Base-by-base conservation (phyloP, 164 flowering plant species). In the Kingdonia uniflora region DNA sequence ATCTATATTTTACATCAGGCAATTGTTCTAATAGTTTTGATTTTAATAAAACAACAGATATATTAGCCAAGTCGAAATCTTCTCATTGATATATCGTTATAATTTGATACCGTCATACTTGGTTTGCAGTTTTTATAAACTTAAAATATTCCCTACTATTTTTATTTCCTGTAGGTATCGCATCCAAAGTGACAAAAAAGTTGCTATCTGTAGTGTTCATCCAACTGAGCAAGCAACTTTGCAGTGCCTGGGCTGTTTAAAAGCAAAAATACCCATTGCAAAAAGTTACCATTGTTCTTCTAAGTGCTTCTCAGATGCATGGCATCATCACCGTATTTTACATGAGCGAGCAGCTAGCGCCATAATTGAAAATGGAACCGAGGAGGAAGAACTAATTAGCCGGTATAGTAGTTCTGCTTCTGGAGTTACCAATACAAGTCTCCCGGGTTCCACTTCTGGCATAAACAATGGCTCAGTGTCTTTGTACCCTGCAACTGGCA, bases 331-430 rank as follows among this genome's bases (percentile, higher is more conserved):
- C 66, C 95, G 95, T 63, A 78, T 68, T 61, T 61, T 87, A 40
- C 98, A 91, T 72, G 98, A 91, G 4, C 90, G 90, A 48, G 98
- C 97, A 23, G 84, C 92, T 25, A 83, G 76, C 75, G 85, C 95
- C 60, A 73, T 74, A 8, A 84, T 76, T 65, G 94, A 88, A 59
- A 87, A 80, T 76, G 94, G 88, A 45, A 74, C 72, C 42, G 96
- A 88, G 60, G 99, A 92, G 80, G 65, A 87, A 80, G 98, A 85
- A 74, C 38, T 82, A 15, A 50, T 50, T 26, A 55, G 62, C 14
- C 54, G 62, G 25, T 59, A 49, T 42, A 51, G 51, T 51, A 72
- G 75, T 62, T 44, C 92, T 11, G 81, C 83, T 8, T 76, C 92
- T 64, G 81, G 76, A 42, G 74, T 41, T 56, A 54, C 60, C 49